Percentiles rank a stretch among this genome's conserved stretches.
Evolutionary conservation across 345 rosid species (phyloP).

Genomic region (Hirschfeldia incana): DNA sequence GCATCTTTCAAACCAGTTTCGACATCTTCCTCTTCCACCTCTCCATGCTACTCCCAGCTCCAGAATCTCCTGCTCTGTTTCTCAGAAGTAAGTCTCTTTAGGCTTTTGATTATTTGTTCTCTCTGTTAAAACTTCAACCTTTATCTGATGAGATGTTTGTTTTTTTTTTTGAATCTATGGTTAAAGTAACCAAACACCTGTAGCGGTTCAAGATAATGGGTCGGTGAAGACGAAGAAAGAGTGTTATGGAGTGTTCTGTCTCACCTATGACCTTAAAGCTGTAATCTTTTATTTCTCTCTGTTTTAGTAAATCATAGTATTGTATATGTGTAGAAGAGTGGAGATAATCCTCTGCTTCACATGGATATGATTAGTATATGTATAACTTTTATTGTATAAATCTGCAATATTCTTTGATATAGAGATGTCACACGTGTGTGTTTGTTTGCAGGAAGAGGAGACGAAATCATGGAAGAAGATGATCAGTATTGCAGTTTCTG

Average conservation of each 20-base stretch:
- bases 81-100: conserved; percentile 38
- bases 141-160: conserved; percentile 16
- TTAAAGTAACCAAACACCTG: conserved; percentile 47
- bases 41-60: conserved; percentile 38
- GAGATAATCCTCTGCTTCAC: conserved; percentile 18
- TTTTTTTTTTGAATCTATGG: neutral
- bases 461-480: conserved; percentile 91
- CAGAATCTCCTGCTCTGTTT: conserved; percentile 70
- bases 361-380: neutral
- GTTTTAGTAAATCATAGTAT: neutral
- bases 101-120: neutral
- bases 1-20: conserved; percentile 51
- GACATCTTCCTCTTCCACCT: conserved; percentile 50
- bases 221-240: conserved; percentile 53
- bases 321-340: neutral
- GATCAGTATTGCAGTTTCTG: conserved; percentile 80
- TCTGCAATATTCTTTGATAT: neutral
- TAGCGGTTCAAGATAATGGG: conserved; percentile 49
- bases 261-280: conserved; percentile 91
- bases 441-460: conserved; percentile 71
- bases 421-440: neutral
- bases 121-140: neutral
- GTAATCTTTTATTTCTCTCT: conserved; percentile 43
- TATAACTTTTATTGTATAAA: neutral
- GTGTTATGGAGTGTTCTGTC: conserved; percentile 91